Base-by-base conservation (phyloP, 2,329 filamentous ascomycete genomes). In the Penicillium psychrosexuale region DNA sequence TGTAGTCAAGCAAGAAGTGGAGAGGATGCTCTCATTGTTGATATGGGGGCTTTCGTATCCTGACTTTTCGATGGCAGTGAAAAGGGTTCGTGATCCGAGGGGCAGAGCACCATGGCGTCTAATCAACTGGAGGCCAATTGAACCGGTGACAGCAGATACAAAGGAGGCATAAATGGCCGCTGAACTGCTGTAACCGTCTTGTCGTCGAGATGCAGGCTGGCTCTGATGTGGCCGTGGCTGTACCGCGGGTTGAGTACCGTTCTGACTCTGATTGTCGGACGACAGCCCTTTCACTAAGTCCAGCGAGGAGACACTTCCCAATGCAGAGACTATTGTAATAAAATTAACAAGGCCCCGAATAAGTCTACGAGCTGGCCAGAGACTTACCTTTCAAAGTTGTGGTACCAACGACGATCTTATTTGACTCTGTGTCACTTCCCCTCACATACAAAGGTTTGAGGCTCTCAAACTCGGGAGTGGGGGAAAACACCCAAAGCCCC, bases 401-500 rank as follows among this genome's bases (percentile, higher is more conserved):
- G 19, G 68, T 60, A 28, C 66, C 70, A 37, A 74, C 60, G 19
- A 60, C 42, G n/a, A 74, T 66, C 36, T 64, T 66, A 37, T 56
- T 69, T 17, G 65, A 65, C 38, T 69, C 64, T 31, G 62, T 55
- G 47, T 61, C 62, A 27, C 55, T 58, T 34, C 64, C 61, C 34
- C 61, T 66, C 36, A 62, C 54, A 47, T 65, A 67, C 34, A 73
- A 56, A 36, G 68, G 56, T 24, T 51, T 51, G 39, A 77, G 59
- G 22, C 65, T 67, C 51, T 73, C 69, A 55, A 76, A 76, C 28
- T 69, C 64, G 15, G 69, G 69, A 37, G 70, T 72, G 9, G 70
- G 56, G 22, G 73, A 77, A 51, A 76, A 77, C 3, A 75, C 64
- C 70, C 73, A 75, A 31, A 77, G 56, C 19, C 73, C 72, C 22